Percentiles rank a stretch among this genome's conserved stretches.
phyloP scores from a whole-genome alignment of 2,329 filamentous ascomycete genomes.

The Phyllosticta capitalensis region DNA sequence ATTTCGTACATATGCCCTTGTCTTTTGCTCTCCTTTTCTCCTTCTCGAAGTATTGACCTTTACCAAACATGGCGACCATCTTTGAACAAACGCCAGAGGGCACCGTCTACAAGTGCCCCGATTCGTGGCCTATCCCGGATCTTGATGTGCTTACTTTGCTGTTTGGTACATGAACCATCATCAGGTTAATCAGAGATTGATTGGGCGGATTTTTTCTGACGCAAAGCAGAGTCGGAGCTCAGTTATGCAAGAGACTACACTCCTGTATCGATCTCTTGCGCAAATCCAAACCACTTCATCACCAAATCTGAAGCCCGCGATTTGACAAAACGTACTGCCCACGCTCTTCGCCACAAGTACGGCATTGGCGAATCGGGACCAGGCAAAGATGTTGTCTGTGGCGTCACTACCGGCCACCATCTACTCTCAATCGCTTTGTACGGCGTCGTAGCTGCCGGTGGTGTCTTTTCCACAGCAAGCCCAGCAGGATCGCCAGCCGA shows the following conservation, averaged over 20 bases:
- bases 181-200: not conserved
- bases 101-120: slow-evolving; percentile 23
- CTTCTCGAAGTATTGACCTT: not conserved
- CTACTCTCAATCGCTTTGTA: slow-evolving; percentile 46
- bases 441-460: slow-evolving; percentile 49
- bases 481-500: slow-evolving; percentile 43
- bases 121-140: slow-evolving; percentile 25
- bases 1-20: not conserved
- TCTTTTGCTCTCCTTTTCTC: not conserved
- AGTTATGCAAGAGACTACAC: slow-evolving; percentile 38
- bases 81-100: slow-evolving; percentile 24
- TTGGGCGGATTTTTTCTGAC: not conserved
- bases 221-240: slow-evolving; percentile 19
- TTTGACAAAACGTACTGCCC: slow-evolving; percentile 44
- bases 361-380: slow-evolving; percentile 42
- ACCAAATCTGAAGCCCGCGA: slow-evolving; percentile 43
- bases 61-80: slow-evolving; percentile 22
- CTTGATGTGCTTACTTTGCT: slow-evolving; percentile 33
- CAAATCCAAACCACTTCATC: slow-evolving; percentile 43
- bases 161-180: slow-evolving; percentile 24
- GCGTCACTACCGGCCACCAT: slow-evolving; percentile 48
- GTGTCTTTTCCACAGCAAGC: slow-evolving; percentile 49
- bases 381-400: slow-evolving; percentile 42
- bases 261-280: slow-evolving; percentile 48
- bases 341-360: slow-evolving; percentile 46